Percentiles rank a stretch among this genome's conserved stretches.
Evolutionary conservation across 306 rosid species (phyloP).

Genomic region (Medicago lupulina): DNA sequence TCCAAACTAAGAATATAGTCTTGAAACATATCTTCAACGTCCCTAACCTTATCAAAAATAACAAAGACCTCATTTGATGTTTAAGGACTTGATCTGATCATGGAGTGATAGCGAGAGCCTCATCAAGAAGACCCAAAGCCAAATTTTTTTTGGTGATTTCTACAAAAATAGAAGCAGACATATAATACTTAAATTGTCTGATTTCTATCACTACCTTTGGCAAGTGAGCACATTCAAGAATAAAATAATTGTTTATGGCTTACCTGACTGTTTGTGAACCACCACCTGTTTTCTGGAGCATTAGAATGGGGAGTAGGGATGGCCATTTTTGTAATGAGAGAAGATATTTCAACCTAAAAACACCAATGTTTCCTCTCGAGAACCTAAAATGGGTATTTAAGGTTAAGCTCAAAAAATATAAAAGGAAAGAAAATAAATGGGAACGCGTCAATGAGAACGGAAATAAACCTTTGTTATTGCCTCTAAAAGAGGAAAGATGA

Average conservation of each 20-base stretch:
- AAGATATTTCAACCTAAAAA: too few species aligned
- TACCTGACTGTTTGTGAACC: neutral
- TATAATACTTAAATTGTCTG: too few species aligned
- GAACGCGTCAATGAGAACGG: too few species aligned
- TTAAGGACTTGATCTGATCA: constrained; percentile 73
- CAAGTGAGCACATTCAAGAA: neutral
- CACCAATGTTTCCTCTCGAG: too few species aligned
- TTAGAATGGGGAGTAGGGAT: too few species aligned
- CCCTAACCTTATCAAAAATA: constrained; percentile 80
- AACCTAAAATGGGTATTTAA: too few species aligned
- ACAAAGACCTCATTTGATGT: constrained; percentile 73
- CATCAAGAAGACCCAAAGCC: constrained; percentile 74
- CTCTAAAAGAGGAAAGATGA: too few species aligned
- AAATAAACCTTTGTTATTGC: too few species aligned
- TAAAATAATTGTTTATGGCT: neutral
- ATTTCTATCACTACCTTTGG: neutral
- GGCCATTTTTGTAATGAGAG: too few species aligned
- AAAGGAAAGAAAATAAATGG: too few species aligned
- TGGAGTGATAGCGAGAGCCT: constrained; percentile 79
- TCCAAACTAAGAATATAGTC: constrained; percentile 87
- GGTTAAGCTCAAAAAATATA: too few species aligned
- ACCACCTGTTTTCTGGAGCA: too few species aligned
- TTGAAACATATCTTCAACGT: constrained; percentile 87
- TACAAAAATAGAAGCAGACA: constrained; percentile 1
- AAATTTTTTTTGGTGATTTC: constrained; percentile 83